phyloP scores from a whole-genome alignment of 2,329 filamentous ascomycete genomes.

The Colletotrichum lentis region DNA sequence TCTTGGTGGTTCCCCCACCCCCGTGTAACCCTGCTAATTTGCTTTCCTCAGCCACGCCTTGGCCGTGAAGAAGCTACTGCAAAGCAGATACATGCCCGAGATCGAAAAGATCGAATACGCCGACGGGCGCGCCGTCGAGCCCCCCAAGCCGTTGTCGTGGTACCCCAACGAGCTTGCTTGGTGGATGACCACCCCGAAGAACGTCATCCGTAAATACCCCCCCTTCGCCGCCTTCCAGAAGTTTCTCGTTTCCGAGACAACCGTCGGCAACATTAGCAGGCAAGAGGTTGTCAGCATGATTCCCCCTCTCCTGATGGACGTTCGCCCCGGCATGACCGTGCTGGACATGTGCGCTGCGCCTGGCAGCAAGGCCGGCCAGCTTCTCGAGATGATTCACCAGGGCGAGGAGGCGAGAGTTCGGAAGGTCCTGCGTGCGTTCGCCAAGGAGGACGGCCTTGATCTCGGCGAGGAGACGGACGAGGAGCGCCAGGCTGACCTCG shows the following conservation, averaged over 20 bases:
- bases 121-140: constrained; percentile 82
- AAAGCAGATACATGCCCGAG: constrained; percentile 88
- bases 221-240: constrained; percentile 97
- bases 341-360: constrained; percentile 96
- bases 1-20: neutral
- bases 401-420: constrained; percentile 89
- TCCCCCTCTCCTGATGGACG: constrained; percentile 89
- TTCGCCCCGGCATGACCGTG: constrained; percentile 89
- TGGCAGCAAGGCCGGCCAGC: constrained; percentile 94
- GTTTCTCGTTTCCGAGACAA: constrained; percentile 96
- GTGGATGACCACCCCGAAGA: constrained; percentile 98
- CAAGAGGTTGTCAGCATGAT: constrained; percentile 99
- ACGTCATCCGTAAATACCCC: constrained; percentile 89
- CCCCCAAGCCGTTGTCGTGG: constrained; percentile 85
- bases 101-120: constrained; percentile 84
- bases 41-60: constrained; percentile 76
- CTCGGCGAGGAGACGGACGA: constrained; percentile 58
- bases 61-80: constrained; percentile 86
- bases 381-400: constrained; percentile 91
- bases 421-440: constrained; percentile 72
- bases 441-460: constrained; percentile 66
- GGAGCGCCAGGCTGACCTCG: constrained; percentile 61
- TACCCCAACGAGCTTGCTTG: constrained; percentile 96
- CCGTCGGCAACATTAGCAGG: constrained; percentile 94
- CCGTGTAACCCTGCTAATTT: constrained; percentile 10